Evolutionary conservation across 2,329 filamentous ascomycete genomes (phyloP).

Genomic region (Zarea fungicola): DNA sequence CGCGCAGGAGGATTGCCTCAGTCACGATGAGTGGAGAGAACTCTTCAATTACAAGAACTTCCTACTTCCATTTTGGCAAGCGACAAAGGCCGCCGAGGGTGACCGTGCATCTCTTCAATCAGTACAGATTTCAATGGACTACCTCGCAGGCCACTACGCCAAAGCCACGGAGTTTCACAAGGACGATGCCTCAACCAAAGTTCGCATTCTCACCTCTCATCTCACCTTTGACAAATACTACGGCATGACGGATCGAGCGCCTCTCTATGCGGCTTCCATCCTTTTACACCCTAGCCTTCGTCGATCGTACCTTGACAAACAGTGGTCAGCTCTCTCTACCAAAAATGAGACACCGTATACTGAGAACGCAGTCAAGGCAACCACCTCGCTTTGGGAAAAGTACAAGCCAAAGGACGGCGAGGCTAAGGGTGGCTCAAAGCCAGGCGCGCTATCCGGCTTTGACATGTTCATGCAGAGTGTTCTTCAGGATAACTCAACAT

Average conservation of each 20-base stretch:
- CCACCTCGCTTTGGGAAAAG: background rate
- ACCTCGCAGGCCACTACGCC: background rate
- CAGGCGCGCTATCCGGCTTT: conserved; percentile 1
- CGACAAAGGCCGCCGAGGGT: conserved; percentile 6
- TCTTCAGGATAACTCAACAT: background rate
- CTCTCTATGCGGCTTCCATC: background rate
- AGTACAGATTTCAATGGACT: background rate
- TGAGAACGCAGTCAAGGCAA: conserved; percentile 1
- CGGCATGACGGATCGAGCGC: background rate
- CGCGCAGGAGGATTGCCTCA: background rate
- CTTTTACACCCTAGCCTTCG: conserved; percentile 1
- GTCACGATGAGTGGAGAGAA: conserved; percentile 5
- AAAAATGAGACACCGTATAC: background rate
- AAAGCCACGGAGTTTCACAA: background rate
- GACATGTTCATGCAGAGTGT: background rate
- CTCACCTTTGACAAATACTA: background rate
- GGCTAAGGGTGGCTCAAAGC: background rate
- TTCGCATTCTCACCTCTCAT: background rate
- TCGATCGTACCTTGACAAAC: background rate
- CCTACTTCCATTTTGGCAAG: conserved; percentile 4
- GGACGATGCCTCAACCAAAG: background rate
- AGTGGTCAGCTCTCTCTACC: too few species aligned
- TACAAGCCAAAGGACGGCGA: background rate
- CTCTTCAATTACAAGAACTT: conserved; percentile 4
- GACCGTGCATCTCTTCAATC: background rate